phyloP scores from a whole-genome alignment of 768 basidiomycete genomes.

The Suillus plorans region DNA sequence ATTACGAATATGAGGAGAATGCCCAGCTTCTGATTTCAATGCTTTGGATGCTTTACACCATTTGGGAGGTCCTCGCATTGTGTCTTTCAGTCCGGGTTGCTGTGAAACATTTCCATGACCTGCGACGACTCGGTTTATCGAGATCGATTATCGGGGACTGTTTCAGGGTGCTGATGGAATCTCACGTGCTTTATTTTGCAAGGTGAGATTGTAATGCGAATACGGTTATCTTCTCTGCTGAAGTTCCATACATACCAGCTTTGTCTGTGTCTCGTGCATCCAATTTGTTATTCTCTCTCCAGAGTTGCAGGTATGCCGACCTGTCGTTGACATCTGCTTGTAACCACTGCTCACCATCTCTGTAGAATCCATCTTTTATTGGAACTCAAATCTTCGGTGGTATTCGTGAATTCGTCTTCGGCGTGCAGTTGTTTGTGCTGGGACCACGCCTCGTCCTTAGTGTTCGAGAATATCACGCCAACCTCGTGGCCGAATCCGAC shows the following conservation, averaged over 20 bases:
- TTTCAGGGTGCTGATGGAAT: too few species aligned
- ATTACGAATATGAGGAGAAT: too few species aligned
- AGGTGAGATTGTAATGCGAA: too few species aligned
- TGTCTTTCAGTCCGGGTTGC: conserved; percentile 33
- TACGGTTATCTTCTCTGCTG: too few species aligned
- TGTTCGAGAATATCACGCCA: background rate
- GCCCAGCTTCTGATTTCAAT: too few species aligned
- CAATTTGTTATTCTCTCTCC: background rate
- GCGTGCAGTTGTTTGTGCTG: background rate
- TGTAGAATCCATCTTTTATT: background rate
- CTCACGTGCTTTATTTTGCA: too few species aligned
- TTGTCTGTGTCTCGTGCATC: background rate
- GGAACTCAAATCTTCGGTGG: background rate
- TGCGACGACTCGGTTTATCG: too few species aligned
- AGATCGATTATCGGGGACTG: too few species aligned
- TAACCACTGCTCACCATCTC: background rate
- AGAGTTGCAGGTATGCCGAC: too few species aligned
- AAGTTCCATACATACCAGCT: too few species aligned
- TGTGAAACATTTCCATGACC: conserved; percentile 26
- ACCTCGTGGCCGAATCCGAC: background rate
- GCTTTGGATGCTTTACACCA: too few species aligned
- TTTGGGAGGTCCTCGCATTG: too few species aligned
- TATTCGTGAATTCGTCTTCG: background rate
- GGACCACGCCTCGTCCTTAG: background rate
- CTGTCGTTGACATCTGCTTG: background rate